Conservation (phyloP, 257 asterid genomes). For the Galeopsis tetrahit region DNA sequence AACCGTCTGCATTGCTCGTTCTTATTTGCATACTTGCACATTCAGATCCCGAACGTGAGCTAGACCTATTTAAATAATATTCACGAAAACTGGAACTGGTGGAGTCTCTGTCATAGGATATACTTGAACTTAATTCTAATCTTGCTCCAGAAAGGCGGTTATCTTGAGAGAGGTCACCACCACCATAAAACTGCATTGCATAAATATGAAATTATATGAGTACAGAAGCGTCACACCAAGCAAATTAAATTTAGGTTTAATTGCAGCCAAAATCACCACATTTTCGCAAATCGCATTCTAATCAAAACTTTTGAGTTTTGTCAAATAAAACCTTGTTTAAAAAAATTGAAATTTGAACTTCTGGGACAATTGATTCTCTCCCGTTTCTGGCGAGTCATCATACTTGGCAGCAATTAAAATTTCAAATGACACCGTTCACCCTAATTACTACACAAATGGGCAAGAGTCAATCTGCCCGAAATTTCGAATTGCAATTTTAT, state of each 20-base stretch:
- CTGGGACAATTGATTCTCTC: too few species aligned
- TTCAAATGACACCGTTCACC: too few species aligned
- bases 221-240: neutral
- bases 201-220: neutral
- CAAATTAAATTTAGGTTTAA: neutral
- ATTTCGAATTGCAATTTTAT: too few species aligned
- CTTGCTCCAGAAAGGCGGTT: conserved; percentile 50
- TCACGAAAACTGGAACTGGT: conserved; percentile 48
- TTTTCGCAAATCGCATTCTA: too few species aligned
- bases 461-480: too few species aligned
- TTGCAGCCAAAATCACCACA: too few species aligned
- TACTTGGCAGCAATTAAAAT: too few species aligned
- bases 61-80: conserved; percentile 26
- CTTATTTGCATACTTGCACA: conserved; percentile 84
- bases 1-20: conserved; percentile 85
- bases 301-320: too few species aligned
- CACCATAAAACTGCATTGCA: conserved; percentile 60
- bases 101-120: conserved; percentile 49
- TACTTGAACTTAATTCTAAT: conserved; percentile 53
- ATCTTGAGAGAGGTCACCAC: conserved; percentile 53
- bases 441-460: too few species aligned
- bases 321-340: too few species aligned
- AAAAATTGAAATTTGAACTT: too few species aligned
- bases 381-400: too few species aligned
- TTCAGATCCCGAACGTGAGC: conserved; percentile 81